Evolutionary conservation across 2,329 filamentous ascomycete genomes (phyloP).

Genomic region (Calonectria hawksworthii): DNA sequence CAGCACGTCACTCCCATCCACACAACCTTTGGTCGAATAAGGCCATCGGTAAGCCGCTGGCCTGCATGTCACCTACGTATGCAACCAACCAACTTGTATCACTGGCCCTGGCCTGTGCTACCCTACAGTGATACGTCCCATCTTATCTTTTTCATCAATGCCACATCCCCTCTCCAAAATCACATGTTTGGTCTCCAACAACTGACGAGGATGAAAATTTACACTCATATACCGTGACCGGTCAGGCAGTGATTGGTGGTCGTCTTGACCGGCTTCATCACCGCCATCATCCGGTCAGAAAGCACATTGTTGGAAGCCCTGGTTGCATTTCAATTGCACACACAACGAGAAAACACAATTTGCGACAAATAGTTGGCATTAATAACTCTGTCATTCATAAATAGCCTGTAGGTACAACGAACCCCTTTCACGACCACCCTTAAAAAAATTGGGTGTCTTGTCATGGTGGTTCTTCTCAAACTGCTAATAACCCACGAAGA

Average conservation of each 20-base stretch:
- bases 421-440: conserved; percentile 27
- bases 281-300: not conserved
- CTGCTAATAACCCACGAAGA: conserved; percentile 36
- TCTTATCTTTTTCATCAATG: conserved; percentile 22
- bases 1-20: not conserved
- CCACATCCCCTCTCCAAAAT: not conserved
- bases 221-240: not conserved
- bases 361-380: conserved; percentile 17
- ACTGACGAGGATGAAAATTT: not conserved
- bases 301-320: not conserved
- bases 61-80: conserved; percentile 8
- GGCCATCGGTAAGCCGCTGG: not conserved
- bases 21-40: not conserved
- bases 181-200: not conserved
- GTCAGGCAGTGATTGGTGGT: not conserved
- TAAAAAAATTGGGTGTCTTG: conserved; percentile 15
- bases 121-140: conserved; percentile 21
- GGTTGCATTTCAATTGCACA: not conserved
- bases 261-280: not conserved
- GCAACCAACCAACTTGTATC: conserved; percentile 5
- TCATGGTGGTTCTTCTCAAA: conserved; percentile 31
- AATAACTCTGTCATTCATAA: conserved; percentile 46
- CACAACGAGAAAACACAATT: not conserved
- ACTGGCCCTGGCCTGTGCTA: conserved; percentile 2
- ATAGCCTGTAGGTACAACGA: conserved; percentile 41